A percentile compares a stretch with the other conserved stretches of the same genome.
Evolutionary conservation across 345 rosid genomes (phyloP).

Genomic region (Tarenaya hassleriana): DNA sequence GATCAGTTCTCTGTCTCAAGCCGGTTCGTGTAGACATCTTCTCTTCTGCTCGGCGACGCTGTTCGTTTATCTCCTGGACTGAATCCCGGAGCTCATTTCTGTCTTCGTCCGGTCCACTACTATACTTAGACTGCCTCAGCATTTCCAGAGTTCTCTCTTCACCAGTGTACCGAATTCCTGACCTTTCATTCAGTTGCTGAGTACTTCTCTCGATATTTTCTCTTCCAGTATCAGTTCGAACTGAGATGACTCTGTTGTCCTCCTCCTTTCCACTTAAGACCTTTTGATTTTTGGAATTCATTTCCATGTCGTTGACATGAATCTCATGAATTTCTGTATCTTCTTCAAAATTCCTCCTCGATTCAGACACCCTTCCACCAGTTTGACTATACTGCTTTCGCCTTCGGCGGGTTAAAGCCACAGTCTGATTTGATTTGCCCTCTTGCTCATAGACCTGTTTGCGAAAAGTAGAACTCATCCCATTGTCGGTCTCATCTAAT

Average conservation of each 20-base stretch:
- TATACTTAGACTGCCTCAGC: conserved; percentile 35
- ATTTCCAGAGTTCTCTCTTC: conserved; percentile 15
- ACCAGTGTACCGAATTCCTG: too few relatives aligned
- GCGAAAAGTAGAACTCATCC: conserved; percentile 27
- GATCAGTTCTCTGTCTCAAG: conserved; percentile 33
- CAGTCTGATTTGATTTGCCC: conserved; percentile 28
- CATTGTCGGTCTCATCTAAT: conserved; percentile 28
- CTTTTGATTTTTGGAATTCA: conserved; percentile 35
- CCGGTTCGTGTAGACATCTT: conserved; percentile 30
- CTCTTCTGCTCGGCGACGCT: conserved; percentile 31
- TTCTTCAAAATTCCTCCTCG: conserved; percentile 36
- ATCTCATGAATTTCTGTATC: conserved; percentile 33
- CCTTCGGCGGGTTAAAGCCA: conserved; percentile 33
- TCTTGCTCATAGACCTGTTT: conserved; percentile 32
- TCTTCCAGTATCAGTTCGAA: conserved; percentile 20
- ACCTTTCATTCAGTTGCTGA: too few relatives aligned
- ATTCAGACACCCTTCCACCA: conserved; percentile 31
- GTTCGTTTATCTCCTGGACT: conserved; percentile 25
- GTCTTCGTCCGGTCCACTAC: conserved; percentile 36
- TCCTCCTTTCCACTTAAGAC: conserved; percentile 35
- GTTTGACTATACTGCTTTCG: conserved; percentile 32
- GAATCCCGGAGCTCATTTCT: conserved; percentile 29
- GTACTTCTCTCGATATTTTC: conserved; percentile 4
- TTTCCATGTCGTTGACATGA: conserved; percentile 34
- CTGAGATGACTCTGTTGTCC: conserved; percentile 28